Conservation (phyloP, 768 basidiomycete species). For the Rhodocollybia butyracea region DNA sequence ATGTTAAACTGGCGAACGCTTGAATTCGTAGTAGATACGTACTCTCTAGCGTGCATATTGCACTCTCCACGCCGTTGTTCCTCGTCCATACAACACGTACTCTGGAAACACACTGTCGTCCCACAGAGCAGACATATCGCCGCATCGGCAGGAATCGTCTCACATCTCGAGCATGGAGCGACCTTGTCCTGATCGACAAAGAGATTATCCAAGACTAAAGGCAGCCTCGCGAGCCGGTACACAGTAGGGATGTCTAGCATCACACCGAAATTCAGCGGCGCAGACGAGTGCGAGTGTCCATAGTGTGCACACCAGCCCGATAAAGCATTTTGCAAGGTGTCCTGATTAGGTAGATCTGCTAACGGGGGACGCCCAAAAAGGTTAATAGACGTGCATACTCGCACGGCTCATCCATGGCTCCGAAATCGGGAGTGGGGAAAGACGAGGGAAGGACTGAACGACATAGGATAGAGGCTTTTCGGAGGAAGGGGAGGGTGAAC, state of each 20-base stretch:
- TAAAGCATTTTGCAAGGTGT: slow-evolving; percentile 84
- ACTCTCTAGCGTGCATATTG: slow-evolving; percentile 95
- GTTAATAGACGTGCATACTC: slow-evolving; percentile 80
- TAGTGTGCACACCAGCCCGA: slow-evolving; percentile 91
- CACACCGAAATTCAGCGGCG: slow-evolving; percentile 77
- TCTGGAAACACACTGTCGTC: slow-evolving; percentile 81
- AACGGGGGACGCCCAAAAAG: slow-evolving; percentile 80
- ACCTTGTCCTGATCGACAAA: slow-evolving; percentile 74
- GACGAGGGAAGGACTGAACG: slow-evolving; percentile 67
- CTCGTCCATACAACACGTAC: slow-evolving; percentile 85
- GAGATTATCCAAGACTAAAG: slow-evolving; percentile 77
- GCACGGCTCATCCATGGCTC: slow-evolving; percentile 35
- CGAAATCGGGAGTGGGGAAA: slow-evolving; percentile 49
- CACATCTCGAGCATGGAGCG: slow-evolving; percentile 73
- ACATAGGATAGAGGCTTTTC: slow-evolving; percentile 81
- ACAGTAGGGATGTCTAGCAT: slow-evolving; percentile 77
- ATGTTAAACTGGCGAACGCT: neutral
- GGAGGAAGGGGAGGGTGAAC: slow-evolving; percentile 90
- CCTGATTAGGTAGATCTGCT: slow-evolving; percentile 75
- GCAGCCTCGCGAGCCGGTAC: slow-evolving; percentile 82
- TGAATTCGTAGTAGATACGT: slow-evolving; percentile 31
- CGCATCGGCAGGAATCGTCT: slow-evolving; percentile 76
- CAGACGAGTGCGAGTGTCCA: slow-evolving; percentile 73
- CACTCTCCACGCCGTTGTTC: slow-evolving; percentile 81
- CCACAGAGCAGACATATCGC: slow-evolving; percentile 94